Conservation (phyloP, 192 early-diverging fungal species). For the Umbelopsis vinacea region DNA sequence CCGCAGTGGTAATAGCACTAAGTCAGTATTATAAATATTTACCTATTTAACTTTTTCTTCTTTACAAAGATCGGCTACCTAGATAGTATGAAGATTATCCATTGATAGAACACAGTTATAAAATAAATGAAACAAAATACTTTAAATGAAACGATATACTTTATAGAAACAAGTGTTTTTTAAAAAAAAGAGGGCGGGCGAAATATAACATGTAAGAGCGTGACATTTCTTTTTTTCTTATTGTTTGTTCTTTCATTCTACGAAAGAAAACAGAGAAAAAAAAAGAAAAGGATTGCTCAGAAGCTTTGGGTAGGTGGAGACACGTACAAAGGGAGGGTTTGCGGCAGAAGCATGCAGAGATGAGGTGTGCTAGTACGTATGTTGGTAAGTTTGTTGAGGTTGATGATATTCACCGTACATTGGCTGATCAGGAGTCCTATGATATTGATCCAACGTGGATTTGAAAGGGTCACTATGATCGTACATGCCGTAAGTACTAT, state of each 20-base stretch:
- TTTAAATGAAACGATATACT: background rate
- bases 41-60: background rate
- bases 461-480: conserved; percentile 12
- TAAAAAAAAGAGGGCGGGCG: no score
- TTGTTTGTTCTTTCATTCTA: no score
- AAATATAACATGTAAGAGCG: no score
- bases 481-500: conserved; percentile 21
- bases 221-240: no score
- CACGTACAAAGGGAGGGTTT: background rate
- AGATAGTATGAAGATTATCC: no score
- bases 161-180: no score
- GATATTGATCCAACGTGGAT: conserved; percentile 19
- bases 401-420: conserved; percentile 16
- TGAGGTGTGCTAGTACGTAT: background rate
- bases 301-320: background rate
- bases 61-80: background rate
- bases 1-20: background rate
- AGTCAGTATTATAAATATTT: background rate
- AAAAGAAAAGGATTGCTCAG: background rate
- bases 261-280: no score
- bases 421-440: conserved; percentile 10
- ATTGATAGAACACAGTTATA: no score
- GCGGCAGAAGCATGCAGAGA: background rate
- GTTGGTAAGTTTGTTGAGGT: conserved; percentile 13
- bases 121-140: background rate